A percentile compares a stretch with the other conserved stretches of the same genome.
Conservation (phyloP, 176 grass and related monocot genomes). For the Oryza rufipogon region DNA sequence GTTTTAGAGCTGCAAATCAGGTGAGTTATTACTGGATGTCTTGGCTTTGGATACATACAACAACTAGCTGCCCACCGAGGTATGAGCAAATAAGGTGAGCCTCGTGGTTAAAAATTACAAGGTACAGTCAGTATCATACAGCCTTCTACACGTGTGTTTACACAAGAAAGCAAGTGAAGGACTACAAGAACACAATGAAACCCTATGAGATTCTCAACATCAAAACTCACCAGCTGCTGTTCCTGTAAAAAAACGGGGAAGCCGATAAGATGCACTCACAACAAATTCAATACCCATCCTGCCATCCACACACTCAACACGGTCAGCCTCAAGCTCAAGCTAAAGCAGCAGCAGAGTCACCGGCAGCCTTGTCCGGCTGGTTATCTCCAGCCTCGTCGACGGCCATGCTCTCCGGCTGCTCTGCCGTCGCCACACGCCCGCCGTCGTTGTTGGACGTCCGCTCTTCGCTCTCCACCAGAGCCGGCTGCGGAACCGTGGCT, state of each 20-base stretch:
- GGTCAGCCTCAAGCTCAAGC: conserved; percentile 29
- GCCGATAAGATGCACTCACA: conserved; percentile 25
- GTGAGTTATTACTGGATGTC: neutral
- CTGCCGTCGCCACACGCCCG: conserved; percentile 34
- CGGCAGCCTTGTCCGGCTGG: conserved; percentile 51
- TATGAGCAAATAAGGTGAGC: neutral
- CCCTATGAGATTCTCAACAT: conserved; percentile 49
- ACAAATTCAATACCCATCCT: conserved; percentile 28
- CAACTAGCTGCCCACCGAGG: conserved; percentile 17
- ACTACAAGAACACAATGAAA: conserved; percentile 23
- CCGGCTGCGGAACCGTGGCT: neutral
- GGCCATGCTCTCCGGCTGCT: conserved; percentile 42
- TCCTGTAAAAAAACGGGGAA: conserved; percentile 39
- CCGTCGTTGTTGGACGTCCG: conserved; percentile 64
- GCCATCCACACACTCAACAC: neutral
- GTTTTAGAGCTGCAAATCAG: neutral
- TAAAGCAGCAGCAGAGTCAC: conserved; percentile 35
- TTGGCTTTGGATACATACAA: conserved; percentile 17
- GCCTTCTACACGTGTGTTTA: conserved; percentile 47
- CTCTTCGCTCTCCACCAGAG: conserved; percentile 63
- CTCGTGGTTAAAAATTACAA: conserved; percentile 28
- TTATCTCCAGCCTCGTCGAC: conserved; percentile 55
- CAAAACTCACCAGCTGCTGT: conserved; percentile 58
- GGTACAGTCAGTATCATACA: conserved; percentile 32
- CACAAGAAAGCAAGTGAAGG: neutral